phyloP scores from a whole-genome alignment of 129 eudicot genomes.

The Ambrosia trifida region DNA sequence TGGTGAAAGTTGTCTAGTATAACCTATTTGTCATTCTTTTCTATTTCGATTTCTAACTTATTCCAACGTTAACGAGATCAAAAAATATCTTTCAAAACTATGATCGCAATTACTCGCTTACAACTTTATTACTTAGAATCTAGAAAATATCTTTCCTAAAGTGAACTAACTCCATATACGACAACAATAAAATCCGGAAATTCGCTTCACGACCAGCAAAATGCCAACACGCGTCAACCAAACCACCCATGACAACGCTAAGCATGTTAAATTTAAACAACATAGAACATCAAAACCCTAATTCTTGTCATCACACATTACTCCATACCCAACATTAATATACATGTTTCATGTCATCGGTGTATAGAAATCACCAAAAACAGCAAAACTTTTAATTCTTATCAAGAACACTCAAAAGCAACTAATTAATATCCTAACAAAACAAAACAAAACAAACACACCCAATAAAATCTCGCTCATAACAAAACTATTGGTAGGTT shows the following conservation, averaged over 20 bases:
- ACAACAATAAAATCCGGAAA: background rate
- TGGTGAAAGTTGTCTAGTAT: background rate
- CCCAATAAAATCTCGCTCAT: no score
- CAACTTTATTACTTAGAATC: no score
- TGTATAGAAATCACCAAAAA: no score
- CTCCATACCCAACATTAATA: background rate
- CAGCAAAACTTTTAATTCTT: no score
- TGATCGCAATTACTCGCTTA: background rate
- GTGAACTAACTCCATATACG: background rate
- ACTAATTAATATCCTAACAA: background rate
- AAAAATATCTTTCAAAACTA: background rate
- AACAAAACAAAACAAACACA: background rate
- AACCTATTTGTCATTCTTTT: background rate
- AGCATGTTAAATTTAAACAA: no score
- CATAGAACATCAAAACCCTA: no score
- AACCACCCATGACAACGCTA: background rate
- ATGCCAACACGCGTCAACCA: background rate
- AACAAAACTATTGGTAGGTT: no score
- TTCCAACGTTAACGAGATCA: background rate
- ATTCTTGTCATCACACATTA: background rate
- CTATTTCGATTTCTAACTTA: background rate
- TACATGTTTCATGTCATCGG: background rate
- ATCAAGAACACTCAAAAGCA: background rate
- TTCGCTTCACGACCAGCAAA: background rate
- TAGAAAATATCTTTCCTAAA: constrained; percentile 10